Conservation (phyloP, 2,329 filamentous ascomycete species). For the Monosporascus sp. region DNA sequence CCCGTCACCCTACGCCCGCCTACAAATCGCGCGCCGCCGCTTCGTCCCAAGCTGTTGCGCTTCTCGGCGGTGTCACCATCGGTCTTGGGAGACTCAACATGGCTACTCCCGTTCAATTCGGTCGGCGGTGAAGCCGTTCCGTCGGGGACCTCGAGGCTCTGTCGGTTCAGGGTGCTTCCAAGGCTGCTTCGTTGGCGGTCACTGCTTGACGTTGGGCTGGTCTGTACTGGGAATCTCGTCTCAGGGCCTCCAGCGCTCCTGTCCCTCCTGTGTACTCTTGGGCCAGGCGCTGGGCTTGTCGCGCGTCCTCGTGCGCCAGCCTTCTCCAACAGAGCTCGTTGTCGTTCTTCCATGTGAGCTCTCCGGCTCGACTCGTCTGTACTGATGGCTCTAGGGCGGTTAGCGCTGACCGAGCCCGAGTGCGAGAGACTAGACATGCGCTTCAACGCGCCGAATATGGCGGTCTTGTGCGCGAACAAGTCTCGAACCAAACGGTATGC, state of each 20-base stretch:
- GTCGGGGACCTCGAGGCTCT: slow-evolving; percentile 78
- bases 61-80: slow-evolving; percentile 24
- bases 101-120: slow-evolving; percentile 26
- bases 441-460: slow-evolving; percentile 94
- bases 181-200: slow-evolving; percentile 49
- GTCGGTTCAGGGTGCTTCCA: slow-evolving; percentile 46
- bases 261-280: slow-evolving; percentile 67
- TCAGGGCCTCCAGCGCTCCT: slow-evolving; percentile 67
- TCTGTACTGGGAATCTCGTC: slow-evolving; percentile 80
- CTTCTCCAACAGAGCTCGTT: slow-evolving; percentile 71
- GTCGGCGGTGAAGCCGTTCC: slow-evolving; percentile 40
- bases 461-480: slow-evolving; percentile 87
- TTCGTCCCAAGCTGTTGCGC: slow-evolving; percentile 54
- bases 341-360: slow-evolving; percentile 89
- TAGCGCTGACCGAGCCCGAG: slow-evolving; percentile 50
- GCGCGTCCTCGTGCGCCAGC: slow-evolving; percentile 61
- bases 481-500: slow-evolving; percentile 86
- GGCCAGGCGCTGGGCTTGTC: slow-evolving; percentile 64
- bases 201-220: slow-evolving; percentile 52
- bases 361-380: slow-evolving; percentile 94
- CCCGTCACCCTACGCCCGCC: slow-evolving; percentile 44
- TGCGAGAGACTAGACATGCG: slow-evolving; percentile 71
- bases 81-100: slow-evolving; percentile 18
- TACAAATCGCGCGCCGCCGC: slow-evolving; percentile 45
- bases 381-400: slow-evolving; percentile 78